A percentile compares a stretch with the other conserved stretches of the same genome.
Evolutionary conservation across 2,329 filamentous ascomycete genomes (phyloP).

Genomic region (Microcera coccophila): DNA sequence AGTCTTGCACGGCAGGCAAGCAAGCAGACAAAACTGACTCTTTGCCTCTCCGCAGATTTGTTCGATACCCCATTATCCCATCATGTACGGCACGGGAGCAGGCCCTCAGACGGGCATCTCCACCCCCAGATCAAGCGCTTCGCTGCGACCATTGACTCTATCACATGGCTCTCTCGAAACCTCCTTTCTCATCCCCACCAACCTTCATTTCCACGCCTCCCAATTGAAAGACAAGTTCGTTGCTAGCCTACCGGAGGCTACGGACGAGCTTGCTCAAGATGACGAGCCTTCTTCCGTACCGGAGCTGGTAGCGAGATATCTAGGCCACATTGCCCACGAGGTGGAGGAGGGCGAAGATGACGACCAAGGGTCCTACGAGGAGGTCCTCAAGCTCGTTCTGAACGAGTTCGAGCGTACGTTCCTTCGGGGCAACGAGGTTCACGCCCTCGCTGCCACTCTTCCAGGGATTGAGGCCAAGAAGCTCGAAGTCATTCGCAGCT

Average conservation of each 20-base stretch:
- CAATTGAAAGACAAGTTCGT: constrained; percentile 90
- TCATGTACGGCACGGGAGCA: constrained; percentile 81
- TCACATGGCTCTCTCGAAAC: constrained; percentile 94
- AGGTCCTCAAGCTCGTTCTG: constrained; percentile 85
- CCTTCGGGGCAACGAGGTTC: constrained; percentile 92
- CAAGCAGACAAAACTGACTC: background rate
- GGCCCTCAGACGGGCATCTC: constrained; percentile 94
- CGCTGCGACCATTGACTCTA: constrained; percentile 85
- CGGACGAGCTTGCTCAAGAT: constrained; percentile 95
- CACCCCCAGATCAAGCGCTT: constrained; percentile 89
- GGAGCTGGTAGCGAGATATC: constrained; percentile 89
- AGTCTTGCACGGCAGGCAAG: background rate
- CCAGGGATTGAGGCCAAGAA: constrained; percentile 94
- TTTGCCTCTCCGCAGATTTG: constrained; percentile 24
- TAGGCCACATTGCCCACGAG: constrained; percentile 83
- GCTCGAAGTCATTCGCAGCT: constrained; percentile 80
- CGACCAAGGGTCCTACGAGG: constrained; percentile 80
- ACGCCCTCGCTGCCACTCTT: constrained; percentile 78
- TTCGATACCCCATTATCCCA: constrained; percentile 46
- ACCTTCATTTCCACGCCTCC: constrained; percentile 91
- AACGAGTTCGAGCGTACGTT: constrained; percentile 97
- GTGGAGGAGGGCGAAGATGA: constrained; percentile 92
- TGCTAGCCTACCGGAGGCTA: constrained; percentile 79
- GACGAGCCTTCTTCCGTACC: constrained; percentile 96
- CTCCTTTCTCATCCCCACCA: constrained; percentile 91